phyloP scores from a whole-genome alignment of 2,329 filamentous ascomycete species.

The Rutstroemia sydowiana region DNA sequence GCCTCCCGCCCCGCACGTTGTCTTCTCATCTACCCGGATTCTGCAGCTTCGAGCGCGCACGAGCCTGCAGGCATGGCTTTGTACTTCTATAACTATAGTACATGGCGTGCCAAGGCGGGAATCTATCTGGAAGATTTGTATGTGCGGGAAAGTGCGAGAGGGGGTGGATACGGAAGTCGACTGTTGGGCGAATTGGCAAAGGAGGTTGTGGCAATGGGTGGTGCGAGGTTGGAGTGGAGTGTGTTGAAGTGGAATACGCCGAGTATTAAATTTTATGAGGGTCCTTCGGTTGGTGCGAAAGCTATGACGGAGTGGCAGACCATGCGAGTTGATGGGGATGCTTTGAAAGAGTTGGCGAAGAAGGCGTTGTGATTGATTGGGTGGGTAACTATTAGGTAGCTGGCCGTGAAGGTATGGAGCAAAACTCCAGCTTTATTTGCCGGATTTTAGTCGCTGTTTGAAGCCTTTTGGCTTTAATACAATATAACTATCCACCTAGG shows the following conservation, averaged over 20 bases:
- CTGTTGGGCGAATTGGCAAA: constrained; percentile 71
- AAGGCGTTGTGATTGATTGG: constrained; percentile 16
- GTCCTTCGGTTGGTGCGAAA: constrained; percentile 49
- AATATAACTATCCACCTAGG: too few species aligned
- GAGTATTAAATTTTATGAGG: constrained; percentile 77
- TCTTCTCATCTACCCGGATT: constrained; percentile 52
- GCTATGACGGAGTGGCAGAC: constrained; percentile 66
- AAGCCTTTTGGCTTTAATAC: too few species aligned
- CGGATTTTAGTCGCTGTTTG: too few species aligned
- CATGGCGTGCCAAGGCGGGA: constrained; percentile 79
- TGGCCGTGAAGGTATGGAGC: too few species aligned
- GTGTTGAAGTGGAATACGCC: constrained; percentile 92
- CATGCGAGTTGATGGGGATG: constrained; percentile 66
- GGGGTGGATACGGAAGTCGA: constrained; percentile 70
- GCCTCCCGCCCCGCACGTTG: constrained; percentile 64
- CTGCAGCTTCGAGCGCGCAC: constrained; percentile 21
- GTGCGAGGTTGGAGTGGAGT: constrained; percentile 77
- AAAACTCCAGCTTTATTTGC: too few species aligned
- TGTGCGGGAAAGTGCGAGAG: constrained; percentile 62
- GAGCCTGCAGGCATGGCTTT: constrained; percentile 68
- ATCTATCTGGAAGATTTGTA: constrained; percentile 95
- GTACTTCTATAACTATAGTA: constrained; percentile 94
- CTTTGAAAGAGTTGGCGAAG: constrained; percentile 48
- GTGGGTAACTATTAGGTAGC: too few species aligned
- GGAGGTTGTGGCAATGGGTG: constrained; percentile 65